A percentile compares a stretch with the other conserved stretches of the same genome.
Conservation (phyloP, 441 rosid species). For the Erodium moschatum region DNA sequence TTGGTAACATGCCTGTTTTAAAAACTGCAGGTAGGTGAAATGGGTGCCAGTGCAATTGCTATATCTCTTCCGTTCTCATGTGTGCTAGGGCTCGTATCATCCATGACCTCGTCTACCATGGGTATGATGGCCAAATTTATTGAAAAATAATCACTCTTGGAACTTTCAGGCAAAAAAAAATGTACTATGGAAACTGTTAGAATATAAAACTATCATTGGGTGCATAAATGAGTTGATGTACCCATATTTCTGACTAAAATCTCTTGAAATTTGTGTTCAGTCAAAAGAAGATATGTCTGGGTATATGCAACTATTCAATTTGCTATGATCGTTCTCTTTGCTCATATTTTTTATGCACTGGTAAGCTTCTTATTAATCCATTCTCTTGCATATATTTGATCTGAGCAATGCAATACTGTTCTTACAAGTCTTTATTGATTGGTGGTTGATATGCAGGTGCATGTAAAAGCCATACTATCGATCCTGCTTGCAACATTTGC, state of each 20-base stretch:
- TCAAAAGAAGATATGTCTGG: constrained; percentile 38
- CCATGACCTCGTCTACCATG: constrained; percentile 34
- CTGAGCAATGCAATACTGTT: not conserved
- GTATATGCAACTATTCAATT: constrained; percentile 38
- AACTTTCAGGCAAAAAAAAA: not conserved
- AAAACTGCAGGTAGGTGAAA: constrained; percentile 27
- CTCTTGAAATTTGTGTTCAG: constrained; percentile 26
- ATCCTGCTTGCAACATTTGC: constrained; percentile 34
- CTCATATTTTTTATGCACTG: constrained; percentile 36
- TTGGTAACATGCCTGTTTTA: not conserved
- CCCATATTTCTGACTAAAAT: constrained; percentile 3
- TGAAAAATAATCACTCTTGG: not conserved
- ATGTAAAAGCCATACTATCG: constrained; percentile 31
- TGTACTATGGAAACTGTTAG: no score
- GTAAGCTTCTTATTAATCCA: constrained; percentile 22
- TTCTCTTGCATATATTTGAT: not conserved
- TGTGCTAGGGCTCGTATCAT: constrained; percentile 34
- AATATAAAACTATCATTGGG: no score
- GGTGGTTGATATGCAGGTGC: constrained; percentile 23
- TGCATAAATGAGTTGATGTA: constrained; percentile 3
- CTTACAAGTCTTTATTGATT: not conserved
- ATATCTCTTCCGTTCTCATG: constrained; percentile 36
- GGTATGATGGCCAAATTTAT: constrained; percentile 13
- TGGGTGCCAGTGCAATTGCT: constrained; percentile 39
- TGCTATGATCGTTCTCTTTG: constrained; percentile 36